These are phyloP conservation scores for Oryza brachyantha DNA, from an alignment of 176 grass and related monocot genomes.

Conservation along the genomic window DNA sequence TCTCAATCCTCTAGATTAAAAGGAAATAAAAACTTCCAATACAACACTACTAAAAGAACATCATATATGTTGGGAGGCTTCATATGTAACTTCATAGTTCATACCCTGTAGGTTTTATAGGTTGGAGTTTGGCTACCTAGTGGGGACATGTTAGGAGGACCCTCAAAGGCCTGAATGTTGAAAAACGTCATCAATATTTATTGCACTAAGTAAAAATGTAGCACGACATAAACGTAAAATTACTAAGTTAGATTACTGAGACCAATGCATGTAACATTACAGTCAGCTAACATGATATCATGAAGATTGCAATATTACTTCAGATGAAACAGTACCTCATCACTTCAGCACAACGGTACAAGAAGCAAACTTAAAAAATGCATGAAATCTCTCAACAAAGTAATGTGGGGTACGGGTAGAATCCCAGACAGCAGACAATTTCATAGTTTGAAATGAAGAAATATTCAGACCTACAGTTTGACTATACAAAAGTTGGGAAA, in stretches of 20 bases:
- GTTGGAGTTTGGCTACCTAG: slow-evolving; percentile 34
- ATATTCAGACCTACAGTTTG: background rate
- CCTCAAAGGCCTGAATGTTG: slow-evolving; percentile 20
- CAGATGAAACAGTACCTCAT: background rate
- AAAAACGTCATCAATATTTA: background rate
- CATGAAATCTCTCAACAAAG: background rate
- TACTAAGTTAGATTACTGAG: background rate
- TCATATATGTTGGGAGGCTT: background rate
- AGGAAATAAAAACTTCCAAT: slow-evolving; percentile 8
- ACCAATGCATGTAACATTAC: background rate
- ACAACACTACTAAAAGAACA: background rate
- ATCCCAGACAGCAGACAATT: background rate
- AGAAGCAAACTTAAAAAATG: background rate
- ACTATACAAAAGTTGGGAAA: background rate
- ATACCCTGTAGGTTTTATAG: slow-evolving; percentile 44
- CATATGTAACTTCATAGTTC: slow-evolving; percentile 14
- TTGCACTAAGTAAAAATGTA: background rate
- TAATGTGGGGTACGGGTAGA: background rate
- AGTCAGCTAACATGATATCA: background rate
- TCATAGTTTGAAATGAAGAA: background rate
- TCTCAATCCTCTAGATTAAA: slow-evolving; percentile 30
- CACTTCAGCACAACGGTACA: background rate
- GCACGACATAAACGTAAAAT: background rate
- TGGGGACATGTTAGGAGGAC: slow-evolving; percentile 21
- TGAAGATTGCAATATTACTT: background rate